These are phyloP conservation scores for Solanum arcanum DNA, from an alignment of 257 asterid species.

Conservation along the genomic window DNA sequence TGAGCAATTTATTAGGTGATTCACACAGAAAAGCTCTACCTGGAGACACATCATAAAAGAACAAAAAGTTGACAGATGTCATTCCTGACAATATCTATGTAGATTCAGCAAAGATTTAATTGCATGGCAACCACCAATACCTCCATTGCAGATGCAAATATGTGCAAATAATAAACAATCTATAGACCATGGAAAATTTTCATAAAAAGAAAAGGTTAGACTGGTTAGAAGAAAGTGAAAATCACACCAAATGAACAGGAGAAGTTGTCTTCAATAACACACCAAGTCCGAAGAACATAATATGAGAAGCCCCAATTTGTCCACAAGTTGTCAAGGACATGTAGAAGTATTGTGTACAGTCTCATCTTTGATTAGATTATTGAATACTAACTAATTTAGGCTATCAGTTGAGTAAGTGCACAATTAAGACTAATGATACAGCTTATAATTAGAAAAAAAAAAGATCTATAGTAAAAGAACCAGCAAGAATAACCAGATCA, in stretches of 20 bases:
- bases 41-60: constrained; percentile 24
- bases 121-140: neutral
- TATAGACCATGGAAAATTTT: neutral
- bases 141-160: neutral
- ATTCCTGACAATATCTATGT: neutral
- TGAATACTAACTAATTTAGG: neutral
- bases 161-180: neutral
- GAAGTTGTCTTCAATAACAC: neutral
- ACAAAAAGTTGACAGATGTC: neutral
- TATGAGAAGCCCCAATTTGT: neutral
- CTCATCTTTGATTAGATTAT: neutral
- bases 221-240: neutral
- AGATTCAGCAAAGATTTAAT: neutral
- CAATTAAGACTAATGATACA: neutral
- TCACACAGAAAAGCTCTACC: constrained; percentile 98
- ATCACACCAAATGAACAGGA: neutral
- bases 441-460: neutral
- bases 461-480: neutral
- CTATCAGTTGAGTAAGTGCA: neutral
- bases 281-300: neutral
- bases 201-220: neutral
- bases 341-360: neutral
- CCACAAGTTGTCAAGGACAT: neutral
- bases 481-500: neutral
- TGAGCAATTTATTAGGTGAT: constrained; percentile 93